A percentile compares a stretch with the other conserved stretches of the same genome.
These are phyloP conservation scores for Backusella sp. DNA, from an alignment of 192 early-diverging fungal genomes.

Conservation along the genomic window DNA sequence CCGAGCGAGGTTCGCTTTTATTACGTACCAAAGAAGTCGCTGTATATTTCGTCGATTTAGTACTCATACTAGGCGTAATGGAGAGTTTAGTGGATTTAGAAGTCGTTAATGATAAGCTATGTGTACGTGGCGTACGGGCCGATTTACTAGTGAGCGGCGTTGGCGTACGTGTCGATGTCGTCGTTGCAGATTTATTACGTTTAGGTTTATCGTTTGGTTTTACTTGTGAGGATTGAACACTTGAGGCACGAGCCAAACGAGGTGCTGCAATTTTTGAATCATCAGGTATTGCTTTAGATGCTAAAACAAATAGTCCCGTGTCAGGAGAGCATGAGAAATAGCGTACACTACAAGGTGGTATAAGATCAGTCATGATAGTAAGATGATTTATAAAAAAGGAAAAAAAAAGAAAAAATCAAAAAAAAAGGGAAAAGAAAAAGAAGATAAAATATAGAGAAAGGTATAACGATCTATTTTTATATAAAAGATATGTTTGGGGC, in stretches of 20 bases:
- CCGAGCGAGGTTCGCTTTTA: not conserved
- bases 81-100: not conserved
- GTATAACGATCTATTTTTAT: not conserved
- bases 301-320: constrained; percentile 30
- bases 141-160: not conserved
- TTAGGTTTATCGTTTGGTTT: constrained; percentile 4
- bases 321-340: constrained; percentile 32
- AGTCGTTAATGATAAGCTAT: not conserved
- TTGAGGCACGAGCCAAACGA: not conserved
- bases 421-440: not conserved
- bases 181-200: not conserved
- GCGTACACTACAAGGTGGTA: constrained; percentile 14
- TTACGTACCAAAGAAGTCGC: not conserved
- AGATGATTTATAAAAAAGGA: not conserved
- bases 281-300: constrained; percentile 19
- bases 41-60: not conserved
- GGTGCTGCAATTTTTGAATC: not conserved
- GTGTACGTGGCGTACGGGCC: constrained; percentile 3
- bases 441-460: not conserved
- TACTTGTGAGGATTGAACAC: not conserved
- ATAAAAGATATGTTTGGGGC: not conserved
- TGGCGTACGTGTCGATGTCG: constrained; percentile 3
- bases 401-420: not conserved
- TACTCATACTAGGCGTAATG: not conserved
- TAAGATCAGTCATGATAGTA: not conserved